Percentiles rank a stretch among this genome's conserved stretches.
These are phyloP conservation scores for Posidonia australis DNA, from an alignment of 106 monocot species.

Conservation along the genomic window DNA sequence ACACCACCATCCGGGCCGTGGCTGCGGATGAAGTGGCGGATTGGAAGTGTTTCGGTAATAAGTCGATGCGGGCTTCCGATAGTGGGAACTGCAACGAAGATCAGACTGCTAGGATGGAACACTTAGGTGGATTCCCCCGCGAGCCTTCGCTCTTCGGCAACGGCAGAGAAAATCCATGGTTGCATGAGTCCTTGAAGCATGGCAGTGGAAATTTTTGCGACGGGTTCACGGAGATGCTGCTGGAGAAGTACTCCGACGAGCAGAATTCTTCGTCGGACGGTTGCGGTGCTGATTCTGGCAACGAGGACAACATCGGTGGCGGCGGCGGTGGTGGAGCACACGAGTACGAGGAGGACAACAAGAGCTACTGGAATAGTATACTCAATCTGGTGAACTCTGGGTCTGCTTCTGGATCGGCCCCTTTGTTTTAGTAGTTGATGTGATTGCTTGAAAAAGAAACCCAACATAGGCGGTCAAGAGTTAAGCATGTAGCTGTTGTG, in stretches of 20 bases:
- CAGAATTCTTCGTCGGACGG: slow-evolving; percentile 12
- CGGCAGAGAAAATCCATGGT: no score
- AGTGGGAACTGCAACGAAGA: neutral
- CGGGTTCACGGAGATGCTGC: slow-evolving; percentile 29
- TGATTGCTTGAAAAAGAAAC: neutral
- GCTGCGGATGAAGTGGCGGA: slow-evolving; percentile 13
- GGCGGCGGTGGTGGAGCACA: slow-evolving; percentile 9
- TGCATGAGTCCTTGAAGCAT: neutral
- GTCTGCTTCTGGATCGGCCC: slow-evolving; percentile 18
- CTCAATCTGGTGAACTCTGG: slow-evolving; percentile 44
- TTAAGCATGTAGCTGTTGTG: neutral
- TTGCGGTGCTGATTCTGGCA: neutral
- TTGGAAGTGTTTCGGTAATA: slow-evolving; percentile 25
- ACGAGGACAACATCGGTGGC: neutral
- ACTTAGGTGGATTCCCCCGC: neutral
- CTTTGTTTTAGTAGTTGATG: slow-evolving; percentile 14
- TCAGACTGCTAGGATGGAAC: neutral
- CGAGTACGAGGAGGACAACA: slow-evolving; percentile 29
- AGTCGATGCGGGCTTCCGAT: neutral
- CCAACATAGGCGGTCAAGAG: neutral
- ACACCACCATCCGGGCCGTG: neutral
- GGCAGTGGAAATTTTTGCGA: neutral
- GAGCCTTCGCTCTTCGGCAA: no score
- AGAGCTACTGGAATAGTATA: slow-evolving; percentile 54
- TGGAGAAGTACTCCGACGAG: slow-evolving; percentile 6